phyloP scores from a whole-genome alignment of 2,329 filamentous ascomycete species.

The Pseudocercospora cruenta region DNA sequence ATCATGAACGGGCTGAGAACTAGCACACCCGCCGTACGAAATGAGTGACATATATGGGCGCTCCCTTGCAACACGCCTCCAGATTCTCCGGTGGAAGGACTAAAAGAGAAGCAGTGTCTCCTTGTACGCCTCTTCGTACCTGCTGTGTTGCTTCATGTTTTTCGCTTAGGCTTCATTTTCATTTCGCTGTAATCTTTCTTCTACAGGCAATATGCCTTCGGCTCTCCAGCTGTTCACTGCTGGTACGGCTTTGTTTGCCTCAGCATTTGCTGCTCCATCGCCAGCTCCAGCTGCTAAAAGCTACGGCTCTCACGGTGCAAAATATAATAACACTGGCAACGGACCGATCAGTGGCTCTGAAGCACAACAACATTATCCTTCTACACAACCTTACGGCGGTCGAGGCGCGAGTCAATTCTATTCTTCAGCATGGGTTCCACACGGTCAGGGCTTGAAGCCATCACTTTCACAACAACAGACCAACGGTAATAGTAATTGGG shows the following conservation, averaged over 20 bases:
- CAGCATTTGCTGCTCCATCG: constrained; percentile 4
- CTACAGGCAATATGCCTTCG: constrained; percentile 4
- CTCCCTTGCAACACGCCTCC: constrained; percentile 1
- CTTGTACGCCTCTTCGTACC: neutral
- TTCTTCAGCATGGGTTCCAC: constrained; percentile 26
- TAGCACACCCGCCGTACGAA: neutral
- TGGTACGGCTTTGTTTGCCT: constrained; percentile 3
- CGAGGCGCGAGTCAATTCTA: constrained; percentile 18
- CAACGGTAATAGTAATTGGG: constrained; percentile 34
- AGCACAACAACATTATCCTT: neutral
- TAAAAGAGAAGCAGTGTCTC: constrained; percentile 3
- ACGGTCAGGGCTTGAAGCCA: constrained; percentile 21
- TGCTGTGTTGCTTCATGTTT: neutral
- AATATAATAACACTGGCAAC: constrained; percentile 12
- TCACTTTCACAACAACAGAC: constrained; percentile 29
- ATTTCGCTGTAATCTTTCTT: neutral
- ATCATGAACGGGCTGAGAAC: constrained; percentile 2
- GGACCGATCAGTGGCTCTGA: neutral
- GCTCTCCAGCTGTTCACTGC: neutral
- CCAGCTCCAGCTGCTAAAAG: constrained; percentile 1
- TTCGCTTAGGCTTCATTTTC: neutral
- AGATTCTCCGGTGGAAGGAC: neutral
- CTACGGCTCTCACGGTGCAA: neutral
- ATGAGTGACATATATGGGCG: constrained; percentile 3
- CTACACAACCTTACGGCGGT: constrained; percentile 20